Conservation (phyloP, 305 asterid genomes). For the Solanum hybrid region DNA sequence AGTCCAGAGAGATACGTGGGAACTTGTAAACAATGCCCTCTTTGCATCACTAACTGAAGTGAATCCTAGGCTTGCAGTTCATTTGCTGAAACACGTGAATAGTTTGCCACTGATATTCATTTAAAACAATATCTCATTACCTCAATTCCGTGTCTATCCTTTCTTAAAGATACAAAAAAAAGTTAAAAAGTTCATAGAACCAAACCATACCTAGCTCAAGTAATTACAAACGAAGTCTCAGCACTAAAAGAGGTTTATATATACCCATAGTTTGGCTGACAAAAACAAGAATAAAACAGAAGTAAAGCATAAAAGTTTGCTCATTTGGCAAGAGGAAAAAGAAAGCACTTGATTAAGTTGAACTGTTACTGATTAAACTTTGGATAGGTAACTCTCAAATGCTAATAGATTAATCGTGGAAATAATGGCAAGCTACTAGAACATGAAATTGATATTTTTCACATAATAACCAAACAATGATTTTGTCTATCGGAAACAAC, state of each 20-base stretch:
- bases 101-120: not conserved
- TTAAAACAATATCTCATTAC: not conserved
- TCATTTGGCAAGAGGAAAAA: not conserved
- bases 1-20: not conserved
- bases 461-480: not conserved
- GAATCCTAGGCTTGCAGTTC: not conserved
- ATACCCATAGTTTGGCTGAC: not conserved
- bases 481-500: not conserved
- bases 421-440: not conserved
- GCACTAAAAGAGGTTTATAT: not conserved
- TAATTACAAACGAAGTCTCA: not conserved
- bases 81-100: not conserved
- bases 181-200: not conserved
- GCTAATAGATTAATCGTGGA: not conserved
- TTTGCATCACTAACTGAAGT: not conserved
- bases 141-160: not conserved
- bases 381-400: not conserved
- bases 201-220: not conserved
- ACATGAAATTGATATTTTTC: not conserved
- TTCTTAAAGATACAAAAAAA: not conserved
- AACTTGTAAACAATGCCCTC: not conserved
- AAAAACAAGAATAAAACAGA: not conserved
- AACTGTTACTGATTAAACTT: not conserved
- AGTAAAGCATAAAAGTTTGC: not conserved
- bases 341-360: not conserved